Base-by-base conservation (phyloP, 2,329 filamentous ascomycete species). In the Cordyceps militaris region DNA sequence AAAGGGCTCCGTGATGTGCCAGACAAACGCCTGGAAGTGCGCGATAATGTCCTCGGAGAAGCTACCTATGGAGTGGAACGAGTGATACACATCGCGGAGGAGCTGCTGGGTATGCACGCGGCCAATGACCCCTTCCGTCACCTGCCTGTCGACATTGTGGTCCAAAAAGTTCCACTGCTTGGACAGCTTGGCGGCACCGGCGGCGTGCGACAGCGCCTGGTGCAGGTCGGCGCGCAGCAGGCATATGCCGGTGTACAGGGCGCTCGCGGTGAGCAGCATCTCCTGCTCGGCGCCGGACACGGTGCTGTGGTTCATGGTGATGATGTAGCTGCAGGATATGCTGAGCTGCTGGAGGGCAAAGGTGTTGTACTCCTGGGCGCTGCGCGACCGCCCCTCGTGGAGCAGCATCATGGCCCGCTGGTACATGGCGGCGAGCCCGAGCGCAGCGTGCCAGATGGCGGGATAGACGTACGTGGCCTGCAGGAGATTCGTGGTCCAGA, bases 281-380 rank as follows among this genome's bases (percentile, higher is more conserved):
- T 59, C 51, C 50, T 62, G 58, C 9, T 58, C 50, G 2, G 46
- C 50, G 2, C 23, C 51, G 0, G 43, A 51, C 3, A 61, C 53
- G 21, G 34, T 28, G 11, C 44, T 38, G 16, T 34, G 21, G 3
- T 40, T 57, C 24, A 62, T 60, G 32, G 26, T 23, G 1, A 62
- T 38, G 19, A 62, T 44, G n/a, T 58, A 52, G 3, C 51, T 28
- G 4, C 61, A 61, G 3, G 61, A 59, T 11, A 59, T 54, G 30
- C 54, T 61, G 14, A 60, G 59, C n/a, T 63, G 62, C 21, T 36
- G 34, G 13, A 62, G 44, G 2, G 59, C 60, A 50, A 60, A 62
- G 3, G 46, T 48, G 38, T 59, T 58, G 3, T 58, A 28, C 24
- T 58, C 32, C 14, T 48, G 26, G 7, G 56, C 56, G 4, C 19